Percentiles rank a stretch among this genome's conserved stretches.
phyloP scores from a whole-genome alignment of 139 green algal genomes.

The Chlamydomonas schloesseri region DNA sequence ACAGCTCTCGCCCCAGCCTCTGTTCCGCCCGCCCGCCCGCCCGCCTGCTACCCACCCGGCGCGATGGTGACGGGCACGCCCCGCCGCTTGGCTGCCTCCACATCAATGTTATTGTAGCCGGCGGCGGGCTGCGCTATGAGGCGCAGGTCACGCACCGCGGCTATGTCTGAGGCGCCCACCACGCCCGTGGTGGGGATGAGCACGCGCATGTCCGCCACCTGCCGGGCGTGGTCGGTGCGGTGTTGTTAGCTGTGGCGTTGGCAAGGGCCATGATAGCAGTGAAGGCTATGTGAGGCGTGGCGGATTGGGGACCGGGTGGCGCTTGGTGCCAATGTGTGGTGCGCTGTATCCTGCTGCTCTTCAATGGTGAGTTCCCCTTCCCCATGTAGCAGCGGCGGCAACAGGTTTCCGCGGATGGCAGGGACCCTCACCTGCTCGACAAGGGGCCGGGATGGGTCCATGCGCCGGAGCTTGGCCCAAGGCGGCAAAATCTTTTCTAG shows the following conservation, averaged over 20 bases:
- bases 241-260: too few species aligned
- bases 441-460: constrained; percentile 52
- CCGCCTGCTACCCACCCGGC: constrained; percentile 42
- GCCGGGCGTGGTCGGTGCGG: neutral
- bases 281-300: too few species aligned
- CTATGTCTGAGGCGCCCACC: constrained; percentile 45
- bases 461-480: constrained; percentile 46
- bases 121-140: constrained; percentile 65
- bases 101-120: constrained; percentile 69
- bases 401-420: too few species aligned
- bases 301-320: too few species aligned
- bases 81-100: constrained; percentile 48
- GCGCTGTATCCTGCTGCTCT: too few species aligned
- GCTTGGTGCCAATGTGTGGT: neutral
- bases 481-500: constrained; percentile 52
- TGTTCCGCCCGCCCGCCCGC: too few species aligned
- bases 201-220: constrained; percentile 50
- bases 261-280: too few species aligned
- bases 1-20: too few species aligned
- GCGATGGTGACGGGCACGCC: constrained; percentile 65
- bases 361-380: too few species aligned
- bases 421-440: constrained; percentile 46
- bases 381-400: too few species aligned
- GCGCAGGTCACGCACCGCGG: constrained; percentile 46
- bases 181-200: constrained; percentile 68